Base-by-base conservation (phyloP, 805 yeast species). In the Grigorovia jiainica region DNA sequence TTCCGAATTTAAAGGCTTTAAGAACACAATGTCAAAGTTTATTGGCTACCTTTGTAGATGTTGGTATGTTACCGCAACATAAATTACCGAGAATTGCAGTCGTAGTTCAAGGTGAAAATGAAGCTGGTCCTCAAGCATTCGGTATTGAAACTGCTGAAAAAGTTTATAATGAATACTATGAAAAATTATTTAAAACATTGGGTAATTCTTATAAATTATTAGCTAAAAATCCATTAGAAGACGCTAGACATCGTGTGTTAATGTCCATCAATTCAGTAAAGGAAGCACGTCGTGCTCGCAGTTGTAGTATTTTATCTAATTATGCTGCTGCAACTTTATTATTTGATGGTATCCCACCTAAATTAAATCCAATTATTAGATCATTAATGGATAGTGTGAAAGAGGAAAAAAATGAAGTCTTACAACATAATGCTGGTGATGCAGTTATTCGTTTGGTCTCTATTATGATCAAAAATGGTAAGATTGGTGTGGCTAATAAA, bases 91-190 rank as follows among this genome's bases (percentile, higher is more conserved):
- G 79, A 41, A 61, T 92, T 16, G 92, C 98, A 0, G 79, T 87
- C 5, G 78, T 89, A 8, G 96, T 90, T 4, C 90, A 87, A 60
- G 98, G 98, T 29, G 97, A 92, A 57, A 70, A 78, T 1, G 95
- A 85, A 45, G 95, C 97, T 2, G 97, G 96, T 2, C 87, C 95
- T 1, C 87, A 82, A 52, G 97, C 97, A 0, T 92, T 92, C 63
- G 76, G 87, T 13, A 59, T 92, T 33, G 82, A 74, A 34, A 74
- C 76, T 46, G 97, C 96, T 1, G 82, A 82, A 43, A 74, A 76
- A 47, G 72, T 87, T 15, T 66, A 81, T 25, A 66, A 67, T 33
- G 84, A 78, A 32, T 75, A 78, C 6, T 86, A 76, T 55, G 75
- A 73, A n/a, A 81, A 80, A 54, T 64, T 87, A 48, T 65, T 78